phyloP scores from a whole-genome alignment of 257 asterid genomes.

The Solanum rostratum region DNA sequence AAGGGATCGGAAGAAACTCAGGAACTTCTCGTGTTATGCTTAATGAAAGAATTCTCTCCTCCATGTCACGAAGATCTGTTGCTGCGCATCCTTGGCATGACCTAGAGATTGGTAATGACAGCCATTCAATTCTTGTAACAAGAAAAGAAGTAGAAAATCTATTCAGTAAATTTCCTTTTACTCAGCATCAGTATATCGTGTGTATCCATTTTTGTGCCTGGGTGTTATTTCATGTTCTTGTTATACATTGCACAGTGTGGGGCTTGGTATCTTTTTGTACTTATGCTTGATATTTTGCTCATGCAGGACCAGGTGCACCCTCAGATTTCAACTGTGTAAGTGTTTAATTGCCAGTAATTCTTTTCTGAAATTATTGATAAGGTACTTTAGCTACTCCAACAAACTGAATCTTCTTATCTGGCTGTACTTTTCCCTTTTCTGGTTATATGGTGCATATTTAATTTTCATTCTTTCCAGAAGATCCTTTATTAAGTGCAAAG shows the following conservation, averaged over 20 bases:
- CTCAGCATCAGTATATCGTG: background rate
- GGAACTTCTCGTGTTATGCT: conserved; percentile 30
- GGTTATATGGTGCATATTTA: background rate
- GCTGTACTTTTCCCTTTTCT: background rate
- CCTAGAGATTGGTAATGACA: conserved; percentile 65
- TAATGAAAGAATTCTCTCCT: conserved; percentile 71
- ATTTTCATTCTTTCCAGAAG: background rate
- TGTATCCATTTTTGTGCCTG: background rate
- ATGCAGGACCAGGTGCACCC: conserved; percentile 98
- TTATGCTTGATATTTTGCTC: background rate
- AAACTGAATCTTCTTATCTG: background rate
- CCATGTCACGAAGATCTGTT: conserved; percentile 56
- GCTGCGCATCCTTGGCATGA: conserved; percentile 99
- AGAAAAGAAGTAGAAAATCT: background rate
- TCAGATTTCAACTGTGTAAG: conserved; percentile 73
- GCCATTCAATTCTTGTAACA: background rate
- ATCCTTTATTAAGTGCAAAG: background rate
- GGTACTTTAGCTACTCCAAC: background rate
- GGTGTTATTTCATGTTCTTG: background rate
- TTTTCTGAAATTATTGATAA: background rate
- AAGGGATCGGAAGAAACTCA: conserved; percentile 12
- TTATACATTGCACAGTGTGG: background rate
- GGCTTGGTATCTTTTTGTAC: background rate
- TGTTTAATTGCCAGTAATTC: background rate
- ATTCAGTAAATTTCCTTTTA: background rate